Percentiles rank a stretch among this genome's conserved stretches.
Evolutionary conservation across 1,139 yeast genomes (phyloP).

Genomic region (Candida sp.): DNA sequence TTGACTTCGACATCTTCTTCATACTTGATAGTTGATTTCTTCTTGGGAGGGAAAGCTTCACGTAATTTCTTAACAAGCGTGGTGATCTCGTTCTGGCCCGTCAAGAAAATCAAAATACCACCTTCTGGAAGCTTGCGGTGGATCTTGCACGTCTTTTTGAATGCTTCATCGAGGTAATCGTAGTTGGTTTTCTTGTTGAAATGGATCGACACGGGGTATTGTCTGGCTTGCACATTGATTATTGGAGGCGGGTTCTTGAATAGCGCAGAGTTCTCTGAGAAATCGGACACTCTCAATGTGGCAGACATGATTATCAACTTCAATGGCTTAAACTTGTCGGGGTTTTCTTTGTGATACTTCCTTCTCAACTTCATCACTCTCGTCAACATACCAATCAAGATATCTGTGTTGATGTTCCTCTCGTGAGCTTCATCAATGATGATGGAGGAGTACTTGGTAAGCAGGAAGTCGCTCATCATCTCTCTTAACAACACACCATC

Average conservation of each 20-base stretch:
- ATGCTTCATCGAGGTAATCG: slow-evolving; percentile 88
- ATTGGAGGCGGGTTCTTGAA: slow-evolving; percentile 89
- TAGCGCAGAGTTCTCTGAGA: slow-evolving; percentile 76
- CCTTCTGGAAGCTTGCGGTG: slow-evolving; percentile 92
- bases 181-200: slow-evolving; percentile 80
- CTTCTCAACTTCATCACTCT: slow-evolving; percentile 83
- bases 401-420: slow-evolving; percentile 94
- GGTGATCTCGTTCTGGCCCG: slow-evolving; percentile 93
- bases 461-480: slow-evolving; percentile 83
- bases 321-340: slow-evolving; percentile 56
- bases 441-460: slow-evolving; percentile 82
- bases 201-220: slow-evolving; percentile 92
- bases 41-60: slow-evolving; percentile 67
- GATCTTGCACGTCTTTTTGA: slow-evolving; percentile 82
- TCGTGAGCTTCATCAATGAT: slow-evolving; percentile 99
- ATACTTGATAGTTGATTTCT: slow-evolving; percentile 22
- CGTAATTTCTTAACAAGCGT: slow-evolving; percentile 72
- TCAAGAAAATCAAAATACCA: slow-evolving; percentile 87
- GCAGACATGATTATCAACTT: slow-evolving; percentile 92
- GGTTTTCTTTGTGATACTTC: slow-evolving; percentile 51
- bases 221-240: slow-evolving; percentile 91
- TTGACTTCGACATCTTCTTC: slow-evolving; percentile 49
- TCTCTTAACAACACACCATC: slow-evolving; percentile 97
- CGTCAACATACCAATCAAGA: slow-evolving; percentile 91
- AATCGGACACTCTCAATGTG: slow-evolving; percentile 91